Base-by-base conservation (phyloP, 371 early-diverging fungal genomes). In the Zancudomyces culisetae region DNA sequence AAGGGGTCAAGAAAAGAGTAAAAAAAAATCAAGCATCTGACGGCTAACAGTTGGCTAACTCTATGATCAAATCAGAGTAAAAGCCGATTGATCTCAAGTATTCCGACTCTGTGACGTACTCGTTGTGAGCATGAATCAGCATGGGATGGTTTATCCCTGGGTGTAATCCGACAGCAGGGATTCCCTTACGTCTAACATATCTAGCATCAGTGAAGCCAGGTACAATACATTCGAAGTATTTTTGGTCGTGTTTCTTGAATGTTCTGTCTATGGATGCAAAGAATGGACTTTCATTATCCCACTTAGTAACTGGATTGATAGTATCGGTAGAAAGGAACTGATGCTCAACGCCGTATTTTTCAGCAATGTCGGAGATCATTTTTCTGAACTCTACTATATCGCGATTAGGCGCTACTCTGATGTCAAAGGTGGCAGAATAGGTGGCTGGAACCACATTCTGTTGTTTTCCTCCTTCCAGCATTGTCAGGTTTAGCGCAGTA, bases 101-200 rank as follows among this genome's bases (percentile, higher is more conserved):
- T 43, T 68, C 60, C 35, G 72, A 68, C 62, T 83, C 82, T 61
- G 73, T 73, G 53, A 86, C 67, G 30, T 71, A 77, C 67, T 86
- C 87, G 62, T 86, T 70, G 58, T 86, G 83, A 64, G 81, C 84
- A 51, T 86, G 87, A 49, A 84, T 64, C 42, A 86, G 60, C 35
- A 83, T 63, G 0, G 80, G 80, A 8, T 77, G 74, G 61, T 78
- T 74, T 59, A 73, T 64, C 56, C 84, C 66, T 21, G 80, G 79
- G 21, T 78, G 76, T 42, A 85, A 74, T 26, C 85, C 85, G 55
- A 83, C 55, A 1, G 80, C 79, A 1, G 80, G 81, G 27, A 85
- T 67, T 2, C 85, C 83, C 1, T 72, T 67, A 47, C 70, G 68
- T 45, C 85, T 72, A 48, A 85, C 53, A 65, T 66, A 81, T 26